Conservation (phyloP, 805 yeast genomes). For the Barnettozyma wickerhamii region DNA sequence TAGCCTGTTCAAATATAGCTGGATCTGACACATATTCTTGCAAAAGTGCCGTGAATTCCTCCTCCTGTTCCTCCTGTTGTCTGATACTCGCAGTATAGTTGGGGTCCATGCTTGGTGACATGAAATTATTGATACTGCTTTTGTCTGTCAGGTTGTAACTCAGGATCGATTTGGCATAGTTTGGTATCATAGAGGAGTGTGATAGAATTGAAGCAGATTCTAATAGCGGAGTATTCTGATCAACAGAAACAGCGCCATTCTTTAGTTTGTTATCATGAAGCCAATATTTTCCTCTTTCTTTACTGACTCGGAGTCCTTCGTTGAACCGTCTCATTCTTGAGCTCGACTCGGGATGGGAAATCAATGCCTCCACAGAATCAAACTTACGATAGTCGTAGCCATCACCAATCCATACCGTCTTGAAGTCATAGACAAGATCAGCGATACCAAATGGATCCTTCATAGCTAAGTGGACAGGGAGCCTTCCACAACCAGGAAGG, state of each 20-base stretch:
- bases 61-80: constrained; percentile 10
- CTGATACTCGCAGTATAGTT: constrained; percentile 14
- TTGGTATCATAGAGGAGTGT: constrained; percentile 21
- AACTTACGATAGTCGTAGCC: constrained; percentile 77
- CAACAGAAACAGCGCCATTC: not conserved
- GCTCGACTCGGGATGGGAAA: constrained; percentile 63
- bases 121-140: not conserved
- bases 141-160: constrained; percentile 5
- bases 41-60: constrained; percentile 4
- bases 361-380: constrained; percentile 70
- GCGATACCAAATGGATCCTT: constrained; percentile 71
- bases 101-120: not conserved
- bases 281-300: constrained; percentile 80
- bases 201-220: constrained; percentile 21
- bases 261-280: constrained; percentile 6
- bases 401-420: constrained; percentile 60
- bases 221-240: constrained; percentile 17
- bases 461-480: constrained; percentile 58
- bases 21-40: constrained; percentile 33
- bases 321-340: constrained; percentile 66
- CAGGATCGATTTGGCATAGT: constrained; percentile 22
- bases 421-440: constrained; percentile 81
- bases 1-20: constrained; percentile 30
- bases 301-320: constrained; percentile 77
- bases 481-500: constrained; percentile 66